Percentiles rank a stretch among this genome's conserved stretches.
phyloP scores from a whole-genome alignment of 1,139 yeast genomes.

The Taphrina pruni region DNA sequence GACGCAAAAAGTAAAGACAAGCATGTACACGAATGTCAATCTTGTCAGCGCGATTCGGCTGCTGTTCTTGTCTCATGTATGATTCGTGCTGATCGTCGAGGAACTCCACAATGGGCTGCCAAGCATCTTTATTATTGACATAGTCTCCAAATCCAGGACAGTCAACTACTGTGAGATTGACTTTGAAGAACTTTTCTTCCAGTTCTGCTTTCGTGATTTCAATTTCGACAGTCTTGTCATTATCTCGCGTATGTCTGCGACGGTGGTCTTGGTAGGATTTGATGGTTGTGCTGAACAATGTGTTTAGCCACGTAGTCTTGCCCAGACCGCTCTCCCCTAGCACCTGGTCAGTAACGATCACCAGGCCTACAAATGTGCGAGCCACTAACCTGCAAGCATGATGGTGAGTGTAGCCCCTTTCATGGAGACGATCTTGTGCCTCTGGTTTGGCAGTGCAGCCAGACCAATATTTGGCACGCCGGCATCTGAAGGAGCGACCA shows the following conservation, averaged over 20 bases:
- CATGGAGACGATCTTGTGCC: conserved; percentile 86
- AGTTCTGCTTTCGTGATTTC: conserved; percentile 87
- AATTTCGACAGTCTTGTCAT: conserved; percentile 88
- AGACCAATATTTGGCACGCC: conserved; percentile 64
- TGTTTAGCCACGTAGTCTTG: conserved; percentile 89
- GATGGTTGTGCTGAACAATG: conserved; percentile 68
- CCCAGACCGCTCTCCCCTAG: conserved; percentile 47
- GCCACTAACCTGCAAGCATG: conserved; percentile 83
- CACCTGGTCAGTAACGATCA: conserved; percentile 56
- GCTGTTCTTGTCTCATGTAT: conserved; percentile 94
- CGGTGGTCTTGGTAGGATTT: conserved; percentile 69
- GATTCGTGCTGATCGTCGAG: conserved; percentile 96
- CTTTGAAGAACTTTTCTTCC: conserved; percentile 77
- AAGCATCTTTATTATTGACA: conserved; percentile 87
- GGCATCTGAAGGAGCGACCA: conserved; percentile 29
- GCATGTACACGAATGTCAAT: conserved; percentile 91
- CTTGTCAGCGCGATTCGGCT: conserved; percentile 69
- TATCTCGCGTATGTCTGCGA: conserved; percentile 71
- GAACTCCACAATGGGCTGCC: conserved; percentile 93
- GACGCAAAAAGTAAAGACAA: conserved; percentile 90
- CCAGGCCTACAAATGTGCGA: conserved; percentile 66
- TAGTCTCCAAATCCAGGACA: conserved; percentile 99
- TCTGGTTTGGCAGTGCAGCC: conserved; percentile 89
- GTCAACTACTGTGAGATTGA: conserved; percentile 86
- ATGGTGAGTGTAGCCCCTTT: conserved; percentile 88